Base-by-base conservation (phyloP, 2,329 filamentous ascomycete species). In the Blastomyces gilchristii region DNA sequence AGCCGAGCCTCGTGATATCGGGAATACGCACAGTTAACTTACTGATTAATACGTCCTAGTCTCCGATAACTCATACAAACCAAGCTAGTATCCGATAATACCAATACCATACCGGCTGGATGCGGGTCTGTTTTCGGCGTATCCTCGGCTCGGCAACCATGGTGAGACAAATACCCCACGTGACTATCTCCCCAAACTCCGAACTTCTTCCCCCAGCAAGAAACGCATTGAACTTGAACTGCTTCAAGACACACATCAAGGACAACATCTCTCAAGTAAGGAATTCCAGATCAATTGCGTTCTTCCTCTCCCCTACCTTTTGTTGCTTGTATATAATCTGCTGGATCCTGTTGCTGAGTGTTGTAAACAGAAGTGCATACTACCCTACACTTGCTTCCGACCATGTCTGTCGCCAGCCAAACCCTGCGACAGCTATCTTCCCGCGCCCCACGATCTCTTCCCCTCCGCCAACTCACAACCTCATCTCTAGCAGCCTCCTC, bases 391-490 rank as follows among this genome's bases (percentile, higher is more conserved):
- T 25, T 45, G 41, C 16, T 22, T 3, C 25, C 52, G 28, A 71
- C 64, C 65, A 77, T 77, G 76, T 77, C 75, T 69, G 72, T 73
- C 68, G 75, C 72, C 61, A 68, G 70, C 69, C 74, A 74, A 69
- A 73, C 74, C 63, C 69, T 77, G 67, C 74, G 74, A 73, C 73
- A 75, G 68, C 68, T 77, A 70, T 75, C 75, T 72, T 72, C 73
- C 70, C 72, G 74, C 67, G 69, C 71, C 71, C 74, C 71, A 67
- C 74, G 72, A 70, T 74, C 76, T 69, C 58, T 78, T 66, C 74
- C 76, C 69, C 60, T 64, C 59, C 62, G 62, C 61, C 79, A 78
- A 64, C 75, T 79, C 67, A 70, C 70, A 16, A 80, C 77, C 61
- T 84, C 82, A 16, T 61, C 59, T n/a, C 28, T 58, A 0, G 74